Evolutionary conservation across 1,284 basidiomycete species (phyloP).

Genomic region (Cryptococcus hybrid): DNA sequence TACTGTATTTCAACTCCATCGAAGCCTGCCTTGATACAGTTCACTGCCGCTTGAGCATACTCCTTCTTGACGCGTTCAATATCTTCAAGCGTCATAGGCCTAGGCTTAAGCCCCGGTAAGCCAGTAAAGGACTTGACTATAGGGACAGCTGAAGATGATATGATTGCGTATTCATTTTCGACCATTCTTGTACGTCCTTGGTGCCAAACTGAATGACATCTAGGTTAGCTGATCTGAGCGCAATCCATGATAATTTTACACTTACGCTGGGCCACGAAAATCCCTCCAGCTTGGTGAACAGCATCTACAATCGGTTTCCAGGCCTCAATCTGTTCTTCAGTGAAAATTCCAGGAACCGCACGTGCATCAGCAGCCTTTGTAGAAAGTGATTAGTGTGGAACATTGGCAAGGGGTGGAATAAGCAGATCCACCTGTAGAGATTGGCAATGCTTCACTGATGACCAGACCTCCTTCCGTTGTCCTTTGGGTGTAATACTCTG

Average conservation of each 20-base stretch:
- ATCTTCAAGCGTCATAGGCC: constrained; percentile 26
- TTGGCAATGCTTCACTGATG: constrained; percentile 1
- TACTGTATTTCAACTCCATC: constrained; percentile 41
- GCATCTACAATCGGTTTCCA: constrained; percentile 29
- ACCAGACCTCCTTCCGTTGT: neutral
- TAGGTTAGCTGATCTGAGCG: neutral
- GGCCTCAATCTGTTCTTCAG: constrained; percentile 23
- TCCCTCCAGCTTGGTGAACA: constrained; percentile 26
- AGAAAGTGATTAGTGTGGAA: too few relatives aligned
- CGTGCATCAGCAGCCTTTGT: neutral
- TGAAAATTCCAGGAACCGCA: constrained; percentile 21
- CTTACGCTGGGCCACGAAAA: constrained; percentile 28
- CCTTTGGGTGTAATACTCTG: neutral
- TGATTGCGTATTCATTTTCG: neutral
- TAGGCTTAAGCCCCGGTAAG: constrained; percentile 22
- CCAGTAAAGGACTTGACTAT: constrained; percentile 1
- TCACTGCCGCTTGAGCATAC: constrained; percentile 23
- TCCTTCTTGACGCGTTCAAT: constrained; percentile 22
- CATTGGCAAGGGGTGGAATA: neutral
- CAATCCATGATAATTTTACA: neutral
- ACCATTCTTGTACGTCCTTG: constrained; percentile 1
- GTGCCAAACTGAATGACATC: constrained; percentile 2
- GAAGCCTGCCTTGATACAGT: constrained; percentile 28
- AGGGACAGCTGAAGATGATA: constrained; percentile 13
- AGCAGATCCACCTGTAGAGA: neutral